These are phyloP conservation scores for Oryza australiensis DNA, from an alignment of 176 grass and related monocot genomes.

Conservation along the genomic window DNA sequence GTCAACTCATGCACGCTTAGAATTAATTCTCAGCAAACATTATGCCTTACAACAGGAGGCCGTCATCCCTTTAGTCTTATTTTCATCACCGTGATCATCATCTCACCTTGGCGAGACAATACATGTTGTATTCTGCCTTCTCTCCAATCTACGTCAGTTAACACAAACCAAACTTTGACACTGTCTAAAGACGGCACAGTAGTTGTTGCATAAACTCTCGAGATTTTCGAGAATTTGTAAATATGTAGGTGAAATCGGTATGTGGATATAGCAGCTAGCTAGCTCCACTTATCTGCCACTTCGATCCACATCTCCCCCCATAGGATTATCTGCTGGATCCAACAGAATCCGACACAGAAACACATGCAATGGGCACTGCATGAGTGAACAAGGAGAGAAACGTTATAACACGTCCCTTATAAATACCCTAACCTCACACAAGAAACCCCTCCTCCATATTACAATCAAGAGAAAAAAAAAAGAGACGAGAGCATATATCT, in stretches of 20 bases:
- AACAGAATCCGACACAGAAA: conserved; percentile 42
- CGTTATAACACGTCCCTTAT: conserved; percentile 25
- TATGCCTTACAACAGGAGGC: not conserved
- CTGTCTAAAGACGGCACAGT: not conserved
- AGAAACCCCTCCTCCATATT: not conserved
- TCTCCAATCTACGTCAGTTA: not conserved
- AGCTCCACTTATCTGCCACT: not conserved
- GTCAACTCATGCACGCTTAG: not conserved
- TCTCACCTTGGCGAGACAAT: not conserved
- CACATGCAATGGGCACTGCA: conserved; percentile 57
- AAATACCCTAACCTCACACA: conserved; percentile 41
- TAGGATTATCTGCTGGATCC: not conserved
- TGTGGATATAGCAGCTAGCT: not conserved
- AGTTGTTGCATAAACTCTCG: not conserved
- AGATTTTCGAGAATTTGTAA: not conserved
- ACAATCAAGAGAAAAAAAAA: not conserved
- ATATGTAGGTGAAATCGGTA: not conserved
- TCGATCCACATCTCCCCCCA: not conserved
- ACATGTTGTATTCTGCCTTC: not conserved
- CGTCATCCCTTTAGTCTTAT: no score
- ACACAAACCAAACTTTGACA: not conserved
- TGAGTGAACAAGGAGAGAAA: conserved; percentile 6
- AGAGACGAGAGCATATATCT: not conserved
- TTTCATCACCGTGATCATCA: no score
- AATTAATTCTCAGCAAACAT: not conserved